phyloP scores from a whole-genome alignment of 2,329 filamentous ascomycete species.

The Chaetomiaceae sp. region DNA sequence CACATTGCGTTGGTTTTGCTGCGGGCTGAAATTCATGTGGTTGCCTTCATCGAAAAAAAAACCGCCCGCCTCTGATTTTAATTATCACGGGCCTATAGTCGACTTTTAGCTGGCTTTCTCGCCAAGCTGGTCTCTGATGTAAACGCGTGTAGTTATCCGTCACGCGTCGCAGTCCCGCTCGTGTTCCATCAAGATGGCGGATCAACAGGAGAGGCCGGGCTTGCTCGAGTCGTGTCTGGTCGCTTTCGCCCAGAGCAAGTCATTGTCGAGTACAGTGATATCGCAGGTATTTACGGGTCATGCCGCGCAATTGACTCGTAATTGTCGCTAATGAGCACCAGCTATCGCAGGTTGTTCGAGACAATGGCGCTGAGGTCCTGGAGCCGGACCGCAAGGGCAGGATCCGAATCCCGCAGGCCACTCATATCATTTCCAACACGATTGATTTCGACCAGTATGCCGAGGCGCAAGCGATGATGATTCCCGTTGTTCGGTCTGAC shows the following conservation, averaged over 20 bases:
- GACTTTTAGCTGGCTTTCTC: neutral
- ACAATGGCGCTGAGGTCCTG: conserved; percentile 49
- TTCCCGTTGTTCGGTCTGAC: conserved; percentile 74
- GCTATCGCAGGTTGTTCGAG: conserved; percentile 32
- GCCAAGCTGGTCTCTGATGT: conserved; percentile 12
- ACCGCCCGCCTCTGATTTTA: neutral
- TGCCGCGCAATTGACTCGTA: neutral
- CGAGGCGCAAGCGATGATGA: conserved; percentile 68
- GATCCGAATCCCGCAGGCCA: conserved; percentile 45
- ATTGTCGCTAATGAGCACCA: conserved; percentile 6
- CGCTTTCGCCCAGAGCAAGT: conserved; percentile 28
- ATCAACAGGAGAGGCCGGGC: conserved; percentile 12
- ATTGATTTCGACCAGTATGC: conserved; percentile 90
- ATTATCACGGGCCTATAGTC: neutral
- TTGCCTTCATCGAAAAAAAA: neutral
- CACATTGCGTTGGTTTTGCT: neutral
- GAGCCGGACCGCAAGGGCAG: conserved; percentile 46
- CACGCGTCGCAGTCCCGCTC: conserved; percentile 12
- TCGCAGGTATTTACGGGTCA: conserved; percentile 18
- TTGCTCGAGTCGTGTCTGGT: conserved; percentile 24
- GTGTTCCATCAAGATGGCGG: conserved; percentile 22
- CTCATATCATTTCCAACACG: conserved; percentile 63
- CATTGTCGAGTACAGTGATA: conserved; percentile 22
- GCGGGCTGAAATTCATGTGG: neutral
- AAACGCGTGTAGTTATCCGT: conserved; percentile 11